phyloP scores from a whole-genome alignment of 345 rosid genomes.

The Aquilaria sinensis region DNA sequence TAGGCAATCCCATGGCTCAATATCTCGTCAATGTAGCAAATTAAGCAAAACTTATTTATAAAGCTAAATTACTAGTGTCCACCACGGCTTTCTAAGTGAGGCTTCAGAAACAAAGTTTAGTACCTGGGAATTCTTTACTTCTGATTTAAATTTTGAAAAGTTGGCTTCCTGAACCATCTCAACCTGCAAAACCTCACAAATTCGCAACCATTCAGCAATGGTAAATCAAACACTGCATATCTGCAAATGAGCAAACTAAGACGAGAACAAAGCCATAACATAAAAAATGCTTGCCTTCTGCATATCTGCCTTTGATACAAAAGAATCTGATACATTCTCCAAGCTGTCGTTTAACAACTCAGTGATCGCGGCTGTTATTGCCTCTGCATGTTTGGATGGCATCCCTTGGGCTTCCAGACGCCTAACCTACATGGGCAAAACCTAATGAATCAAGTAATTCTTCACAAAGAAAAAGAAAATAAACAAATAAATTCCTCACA shows the following conservation, averaged over 20 bases:
- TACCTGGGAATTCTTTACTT: constrained; percentile 89
- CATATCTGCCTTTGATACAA: constrained; percentile 83
- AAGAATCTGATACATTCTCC: constrained; percentile 80
- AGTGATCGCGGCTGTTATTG: constrained; percentile 76
- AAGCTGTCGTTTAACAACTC: constrained; percentile 87
- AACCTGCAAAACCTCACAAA: constrained; percentile 32
- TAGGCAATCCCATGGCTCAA: too few species aligned
- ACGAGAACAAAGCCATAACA: neutral
- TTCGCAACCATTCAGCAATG: neutral
- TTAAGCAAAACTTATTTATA: too few species aligned
- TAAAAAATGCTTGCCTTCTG: constrained; percentile 49
- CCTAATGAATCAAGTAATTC: neutral
- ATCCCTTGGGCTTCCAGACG: constrained; percentile 82
- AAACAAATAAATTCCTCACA: neutral
- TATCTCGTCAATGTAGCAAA: too few species aligned
- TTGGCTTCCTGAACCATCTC: constrained; percentile 79
- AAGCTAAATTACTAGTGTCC: too few species aligned
- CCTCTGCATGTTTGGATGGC: constrained; percentile 93
- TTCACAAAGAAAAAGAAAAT: neutral
- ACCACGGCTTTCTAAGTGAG: too few species aligned
- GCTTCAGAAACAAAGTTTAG: neutral
- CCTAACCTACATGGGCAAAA: constrained; percentile 48
- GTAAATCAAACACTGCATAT: neutral
- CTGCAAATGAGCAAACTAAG: neutral
- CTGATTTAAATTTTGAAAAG: constrained; percentile 76